Evolutionary conservation across 345 rosid genomes (phyloP).

Genomic region (Linum trigynum): DNA sequence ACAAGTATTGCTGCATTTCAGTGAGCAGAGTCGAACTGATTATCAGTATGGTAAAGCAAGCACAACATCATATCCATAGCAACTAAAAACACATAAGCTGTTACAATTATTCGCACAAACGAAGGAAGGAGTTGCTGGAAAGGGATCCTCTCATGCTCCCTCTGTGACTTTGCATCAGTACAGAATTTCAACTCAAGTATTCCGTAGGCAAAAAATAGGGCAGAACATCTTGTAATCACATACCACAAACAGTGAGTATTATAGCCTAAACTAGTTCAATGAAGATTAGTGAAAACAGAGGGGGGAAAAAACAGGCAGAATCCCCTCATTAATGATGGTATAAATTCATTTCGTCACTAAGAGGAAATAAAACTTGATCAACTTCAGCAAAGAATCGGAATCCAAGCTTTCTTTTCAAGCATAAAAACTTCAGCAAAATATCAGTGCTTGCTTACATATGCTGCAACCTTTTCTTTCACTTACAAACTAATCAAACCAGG

Average conservation of each 20-base stretch:
- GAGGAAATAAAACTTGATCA: not conserved
- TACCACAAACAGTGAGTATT: not conserved
- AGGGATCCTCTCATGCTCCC: not conserved
- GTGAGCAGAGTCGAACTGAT: constrained; percentile 8
- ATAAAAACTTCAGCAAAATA: not conserved
- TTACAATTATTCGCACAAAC: not conserved
- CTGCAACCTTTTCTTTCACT: not conserved
- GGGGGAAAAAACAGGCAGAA: not conserved
- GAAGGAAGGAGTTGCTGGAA: not conserved
- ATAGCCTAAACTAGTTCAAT: not conserved
- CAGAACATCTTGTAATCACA: not conserved
- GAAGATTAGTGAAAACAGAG: not conserved
- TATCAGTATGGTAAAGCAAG: not conserved
- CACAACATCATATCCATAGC: not conserved
- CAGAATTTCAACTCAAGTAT: not conserved
- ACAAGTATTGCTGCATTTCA: constrained; percentile 49
- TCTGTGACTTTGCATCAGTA: not conserved
- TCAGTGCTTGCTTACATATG: not conserved
- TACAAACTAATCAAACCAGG: not conserved
- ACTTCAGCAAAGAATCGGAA: not conserved
- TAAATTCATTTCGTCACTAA: not conserved
- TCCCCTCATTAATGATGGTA: not conserved
- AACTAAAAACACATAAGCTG: not conserved
- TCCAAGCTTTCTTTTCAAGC: not conserved
- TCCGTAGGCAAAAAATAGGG: not conserved